Evolutionary conservation across 345 rosid species (phyloP).

Genomic region (Pugionium dolabratum): DNA sequence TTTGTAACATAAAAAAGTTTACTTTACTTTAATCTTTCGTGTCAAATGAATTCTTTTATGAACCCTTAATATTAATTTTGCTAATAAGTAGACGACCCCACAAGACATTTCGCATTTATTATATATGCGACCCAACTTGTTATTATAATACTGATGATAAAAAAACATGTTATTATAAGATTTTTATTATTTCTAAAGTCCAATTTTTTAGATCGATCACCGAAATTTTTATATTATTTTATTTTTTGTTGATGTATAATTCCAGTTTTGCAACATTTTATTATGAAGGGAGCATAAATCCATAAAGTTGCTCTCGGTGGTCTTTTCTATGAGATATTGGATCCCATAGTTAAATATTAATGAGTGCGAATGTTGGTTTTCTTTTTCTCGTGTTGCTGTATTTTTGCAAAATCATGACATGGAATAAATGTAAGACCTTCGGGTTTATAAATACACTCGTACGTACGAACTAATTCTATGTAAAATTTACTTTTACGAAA

Average conservation of each 20-base stretch:
- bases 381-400: conserved; percentile 2
- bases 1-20: neutral
- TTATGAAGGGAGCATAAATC: neutral
- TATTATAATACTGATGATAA: neutral
- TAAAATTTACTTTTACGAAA: no score
- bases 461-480: neutral
- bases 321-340: conserved; percentile 3
- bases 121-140: conserved; percentile 1
- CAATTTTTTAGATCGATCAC: neutral
- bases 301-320: neutral
- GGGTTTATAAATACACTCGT: neutral
- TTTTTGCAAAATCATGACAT: neutral
- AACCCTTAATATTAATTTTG: conserved; percentile 2
- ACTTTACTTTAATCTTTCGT: neutral
- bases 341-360: conserved; percentile 12
- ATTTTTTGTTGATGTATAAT: neutral
- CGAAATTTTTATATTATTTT: neutral
- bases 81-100: neutral
- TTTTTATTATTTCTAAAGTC: neutral
- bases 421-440: no score
- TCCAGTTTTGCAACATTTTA: neutral
- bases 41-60: neutral
- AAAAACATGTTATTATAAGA: no score
- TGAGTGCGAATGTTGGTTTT: conserved; percentile 15
- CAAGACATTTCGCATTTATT: conserved; percentile 30